Evolutionary conservation across 2,329 filamentous ascomycete species (phyloP).

Genomic region (Hymenoscyphus infarciens): DNA sequence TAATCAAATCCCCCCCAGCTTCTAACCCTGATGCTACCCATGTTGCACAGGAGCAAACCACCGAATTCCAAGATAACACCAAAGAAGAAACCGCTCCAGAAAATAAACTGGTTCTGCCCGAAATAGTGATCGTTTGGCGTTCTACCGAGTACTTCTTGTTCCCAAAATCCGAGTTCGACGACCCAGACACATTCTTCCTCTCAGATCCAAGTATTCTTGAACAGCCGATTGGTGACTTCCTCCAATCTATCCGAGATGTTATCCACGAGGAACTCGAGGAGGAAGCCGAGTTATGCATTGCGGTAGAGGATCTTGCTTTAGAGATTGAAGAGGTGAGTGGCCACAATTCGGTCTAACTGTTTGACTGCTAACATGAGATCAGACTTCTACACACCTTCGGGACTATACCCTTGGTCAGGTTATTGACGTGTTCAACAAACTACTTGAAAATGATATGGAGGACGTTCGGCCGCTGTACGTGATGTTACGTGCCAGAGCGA

Average conservation of each 20-base stretch:
- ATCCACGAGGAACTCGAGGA: constrained; percentile 52
- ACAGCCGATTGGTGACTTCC: constrained; percentile 50
- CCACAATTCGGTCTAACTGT: neutral
- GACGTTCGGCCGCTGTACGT: constrained; percentile 55
- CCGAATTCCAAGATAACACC: neutral
- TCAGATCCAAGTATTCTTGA: constrained; percentile 52
- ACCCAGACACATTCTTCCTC: constrained; percentile 53
- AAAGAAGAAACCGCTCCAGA: neutral
- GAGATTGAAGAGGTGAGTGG: constrained; percentile 54
- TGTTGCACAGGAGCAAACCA: neutral
- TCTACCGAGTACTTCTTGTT: constrained; percentile 56
- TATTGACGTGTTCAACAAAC: constrained; percentile 54
- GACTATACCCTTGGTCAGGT: constrained; percentile 53
- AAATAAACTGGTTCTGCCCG: constrained; percentile 26
- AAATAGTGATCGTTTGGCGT: constrained; percentile 52
- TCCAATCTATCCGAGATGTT: constrained; percentile 52
- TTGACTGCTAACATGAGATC: neutral
- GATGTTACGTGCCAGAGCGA: constrained; percentile 50
- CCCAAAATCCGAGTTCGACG: constrained; percentile 49
- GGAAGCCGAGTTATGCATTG: constrained; percentile 54
- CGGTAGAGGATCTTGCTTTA: constrained; percentile 52
- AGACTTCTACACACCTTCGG: constrained; percentile 48
- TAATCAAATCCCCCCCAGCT: constrained; percentile 7
- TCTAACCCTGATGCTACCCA: constrained; percentile 9
- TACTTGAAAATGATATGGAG: constrained; percentile 57